Conservation (phyloP, 805 yeast genomes). For the Tetrapisispora phaffii region DNA sequence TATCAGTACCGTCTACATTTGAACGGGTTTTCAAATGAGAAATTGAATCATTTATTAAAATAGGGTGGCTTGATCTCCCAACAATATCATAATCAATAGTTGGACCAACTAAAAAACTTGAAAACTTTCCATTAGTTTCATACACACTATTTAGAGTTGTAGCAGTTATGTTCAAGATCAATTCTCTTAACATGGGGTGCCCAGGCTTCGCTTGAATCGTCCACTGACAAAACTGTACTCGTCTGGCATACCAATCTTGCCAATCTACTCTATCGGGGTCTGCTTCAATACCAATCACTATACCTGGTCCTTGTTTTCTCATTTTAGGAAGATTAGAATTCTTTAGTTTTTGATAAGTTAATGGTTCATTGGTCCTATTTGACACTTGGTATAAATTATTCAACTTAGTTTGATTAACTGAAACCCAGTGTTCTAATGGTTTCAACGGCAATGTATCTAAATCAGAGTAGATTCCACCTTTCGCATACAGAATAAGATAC, state of each 20-base stretch:
- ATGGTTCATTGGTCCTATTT: background rate
- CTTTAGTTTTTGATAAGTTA: background rate
- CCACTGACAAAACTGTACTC: constrained; percentile 97
- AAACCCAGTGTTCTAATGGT: constrained; percentile 67
- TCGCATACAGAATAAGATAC: constrained; percentile 70
- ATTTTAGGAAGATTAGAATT: background rate
- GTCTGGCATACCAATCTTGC: constrained; percentile 84
- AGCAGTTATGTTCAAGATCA: constrained; percentile 70
- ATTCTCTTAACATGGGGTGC: constrained; percentile 77
- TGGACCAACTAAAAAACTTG: constrained; percentile 8
- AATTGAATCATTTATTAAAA: background rate
- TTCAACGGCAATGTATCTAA: constrained; percentile 85
- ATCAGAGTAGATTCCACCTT: constrained; percentile 88
- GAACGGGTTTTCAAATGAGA: constrained; percentile 10
- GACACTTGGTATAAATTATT: constrained; percentile 9
- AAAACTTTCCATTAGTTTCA: constrained; percentile 1
- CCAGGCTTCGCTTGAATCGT: constrained; percentile 83
- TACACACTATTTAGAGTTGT: constrained; percentile 44
- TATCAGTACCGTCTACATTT: constrained; percentile 33
- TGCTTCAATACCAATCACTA: constrained; percentile 87
- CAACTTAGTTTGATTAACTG: constrained; percentile 30
- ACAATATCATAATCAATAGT: constrained; percentile 21
- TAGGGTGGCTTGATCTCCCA: constrained; percentile 12
- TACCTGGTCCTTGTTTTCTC: constrained; percentile 42
- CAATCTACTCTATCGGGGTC: constrained; percentile 95